Evolutionary conservation across 148 eudicot species (phyloP).

Genomic region (Mesembryanthemum crystallinum): DNA sequence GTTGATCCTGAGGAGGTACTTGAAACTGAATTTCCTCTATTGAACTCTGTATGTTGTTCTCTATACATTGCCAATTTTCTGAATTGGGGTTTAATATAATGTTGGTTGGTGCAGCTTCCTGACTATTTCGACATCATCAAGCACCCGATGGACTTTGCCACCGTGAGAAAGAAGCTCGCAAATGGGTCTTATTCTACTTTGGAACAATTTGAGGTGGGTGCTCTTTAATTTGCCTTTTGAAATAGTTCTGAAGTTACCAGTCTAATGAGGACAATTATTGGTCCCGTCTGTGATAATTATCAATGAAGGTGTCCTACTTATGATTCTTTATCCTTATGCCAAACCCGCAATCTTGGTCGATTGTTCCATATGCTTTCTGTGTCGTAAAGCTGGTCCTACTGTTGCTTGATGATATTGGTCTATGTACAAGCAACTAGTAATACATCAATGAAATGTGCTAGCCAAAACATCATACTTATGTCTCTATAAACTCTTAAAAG

Average conservation of each 20-base stretch:
- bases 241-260: not conserved
- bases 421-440: not conserved
- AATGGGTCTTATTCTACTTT: slow-evolving; percentile 64
- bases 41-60: not conserved
- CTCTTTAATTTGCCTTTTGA: not conserved
- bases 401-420: not conserved
- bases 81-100: slow-evolving; percentile 8
- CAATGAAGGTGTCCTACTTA: slow-evolving; percentile 6
- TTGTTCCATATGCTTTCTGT: slow-evolving; percentile 1
- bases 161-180: slow-evolving; percentile 78
- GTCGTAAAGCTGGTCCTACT: not conserved
- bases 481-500: not conserved
- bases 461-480: not conserved
- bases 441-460: not conserved
- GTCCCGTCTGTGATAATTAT: not conserved
- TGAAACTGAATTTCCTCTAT: not conserved
- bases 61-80: slow-evolving; percentile 7
- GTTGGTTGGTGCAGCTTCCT: slow-evolving; percentile 76
- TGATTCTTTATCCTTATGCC: not conserved
- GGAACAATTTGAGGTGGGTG: slow-evolving; percentile 83
- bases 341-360: not conserved
- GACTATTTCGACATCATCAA: slow-evolving; percentile 85
- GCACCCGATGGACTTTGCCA: slow-evolving; percentile 92
- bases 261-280: not conserved
- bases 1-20: slow-evolving; percentile 97